Evolutionary conservation across 2,329 filamentous ascomycete genomes (phyloP), one percentile per base, ranked within the genome.

Genomic region (Epichloe sp.): DNA sequence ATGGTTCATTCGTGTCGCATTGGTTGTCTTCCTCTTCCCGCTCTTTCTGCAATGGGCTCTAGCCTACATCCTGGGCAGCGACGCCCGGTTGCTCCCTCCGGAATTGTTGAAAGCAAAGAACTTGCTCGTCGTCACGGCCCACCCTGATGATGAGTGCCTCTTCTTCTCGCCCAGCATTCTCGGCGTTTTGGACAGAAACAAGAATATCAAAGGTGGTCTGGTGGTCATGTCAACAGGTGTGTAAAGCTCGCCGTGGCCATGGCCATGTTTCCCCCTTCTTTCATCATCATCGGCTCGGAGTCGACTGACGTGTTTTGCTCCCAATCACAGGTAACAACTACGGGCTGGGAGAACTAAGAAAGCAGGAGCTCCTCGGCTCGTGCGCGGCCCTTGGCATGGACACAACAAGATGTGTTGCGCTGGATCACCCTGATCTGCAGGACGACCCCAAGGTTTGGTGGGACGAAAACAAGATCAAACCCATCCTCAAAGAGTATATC

Each of bases 141-240:
- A 68, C 41, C 63, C 63, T 14, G 67, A 67, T 36, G 66, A 69
- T 7, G 74, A 75, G 55, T 66, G 63, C 31, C 59, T 65, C 5
- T 66, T 65, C 51, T 65, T 65, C 43, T 52, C 63, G 4, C 63
- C 63, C 3, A 62, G 57, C 50, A 63, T 65, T 6, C 47, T 66
- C 36, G 63, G 62, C 31, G 55, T 65, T 8, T 54, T 65, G 44
- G 61, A 61, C 42, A 50, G 61, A n/a, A 62, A 63, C 47, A 59
- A 45, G 43, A 47, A 49, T 1, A 54, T 59, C 10, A 59, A 53
- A 10, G 63, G 63, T 0, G 58, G 58, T 0, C 43, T 65, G 54
- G 50, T 58, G 26, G 63, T 62, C 45, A 63, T 68, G 56, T 70
- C 67, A 40, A 62, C 56, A 12, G 59, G 59, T 60, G 43, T 15